A percentile compares a stretch with the other conserved stretches of the same genome.
phyloP scores from a whole-genome alignment of 768 basidiomycete genomes.

The Tulasnella sp. region DNA sequence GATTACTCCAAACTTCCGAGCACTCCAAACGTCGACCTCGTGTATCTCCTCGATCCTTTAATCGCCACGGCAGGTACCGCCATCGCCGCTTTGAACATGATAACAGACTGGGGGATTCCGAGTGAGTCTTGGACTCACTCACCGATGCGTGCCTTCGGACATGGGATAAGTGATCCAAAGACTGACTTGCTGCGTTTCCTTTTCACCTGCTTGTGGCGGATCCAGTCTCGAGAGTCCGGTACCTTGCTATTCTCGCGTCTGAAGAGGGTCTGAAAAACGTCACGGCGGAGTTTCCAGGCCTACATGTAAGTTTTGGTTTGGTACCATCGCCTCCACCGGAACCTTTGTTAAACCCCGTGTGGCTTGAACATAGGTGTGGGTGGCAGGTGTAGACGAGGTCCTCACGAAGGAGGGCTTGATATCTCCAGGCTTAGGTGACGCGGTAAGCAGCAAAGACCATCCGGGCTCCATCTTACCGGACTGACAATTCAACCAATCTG shows the following conservation, averaged over 20 bases:
- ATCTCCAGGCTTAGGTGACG: constrained; percentile 83
- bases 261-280: constrained; percentile 61
- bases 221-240: constrained; percentile 60
- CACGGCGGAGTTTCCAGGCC: constrained; percentile 53
- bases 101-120: constrained; percentile 72
- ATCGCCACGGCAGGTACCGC: constrained; percentile 94
- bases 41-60: constrained; percentile 85
- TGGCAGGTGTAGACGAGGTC: constrained; percentile 63
- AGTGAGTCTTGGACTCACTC: constrained; percentile 31
- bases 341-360: not conserved
- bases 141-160: too few relatives aligned
- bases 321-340: not conserved
- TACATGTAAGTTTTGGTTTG: constrained; percentile 48
- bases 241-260: constrained; percentile 74
- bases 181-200: not conserved
- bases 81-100: constrained; percentile 76
- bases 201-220: not conserved
- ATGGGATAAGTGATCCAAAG: too few relatives aligned
- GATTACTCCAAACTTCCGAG: constrained; percentile 87
- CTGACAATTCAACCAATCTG: not conserved
- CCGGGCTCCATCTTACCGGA: not conserved
- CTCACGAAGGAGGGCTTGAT: constrained; percentile 72
- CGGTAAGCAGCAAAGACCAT: constrained; percentile 35
- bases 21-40: constrained; percentile 61
- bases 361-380: constrained; percentile 58